Evolutionary conservation across 106 monocot genomes (phyloP).

Genomic region (Dactylorhiza incarnata): DNA sequence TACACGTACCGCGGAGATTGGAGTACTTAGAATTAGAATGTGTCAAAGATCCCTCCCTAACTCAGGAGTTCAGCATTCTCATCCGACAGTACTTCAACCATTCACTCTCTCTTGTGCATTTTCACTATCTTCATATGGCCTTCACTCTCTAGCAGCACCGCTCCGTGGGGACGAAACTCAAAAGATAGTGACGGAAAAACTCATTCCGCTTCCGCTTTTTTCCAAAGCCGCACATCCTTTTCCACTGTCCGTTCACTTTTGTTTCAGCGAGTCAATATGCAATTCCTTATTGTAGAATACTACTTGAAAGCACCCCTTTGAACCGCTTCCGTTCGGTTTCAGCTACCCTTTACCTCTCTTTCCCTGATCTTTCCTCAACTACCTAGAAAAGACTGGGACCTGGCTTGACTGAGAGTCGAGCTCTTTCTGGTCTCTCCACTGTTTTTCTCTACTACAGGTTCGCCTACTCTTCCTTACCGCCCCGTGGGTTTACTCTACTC

Average conservation of each 20-base stretch:
- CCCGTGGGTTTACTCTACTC: too few relatives aligned
- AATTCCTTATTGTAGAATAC: not conserved
- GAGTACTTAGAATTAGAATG: too few relatives aligned
- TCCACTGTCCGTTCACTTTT: not conserved
- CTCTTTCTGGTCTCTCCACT: too few relatives aligned
- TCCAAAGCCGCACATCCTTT: not conserved
- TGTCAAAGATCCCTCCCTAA: too few relatives aligned
- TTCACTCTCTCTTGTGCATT: not conserved
- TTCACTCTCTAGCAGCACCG: not conserved
- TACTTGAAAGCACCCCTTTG: not conserved
- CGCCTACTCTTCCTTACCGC: too few relatives aligned
- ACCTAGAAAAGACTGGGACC: too few relatives aligned
- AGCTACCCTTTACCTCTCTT: too few relatives aligned
- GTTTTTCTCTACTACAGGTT: too few relatives aligned
- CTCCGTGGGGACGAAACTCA: not conserved
- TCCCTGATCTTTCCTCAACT: too few relatives aligned
- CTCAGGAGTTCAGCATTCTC: not conserved
- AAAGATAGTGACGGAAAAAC: not conserved
- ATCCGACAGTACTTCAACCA: not conserved
- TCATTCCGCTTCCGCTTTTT: not conserved
- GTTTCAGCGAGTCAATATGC: not conserved
- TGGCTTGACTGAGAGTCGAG: too few relatives aligned
- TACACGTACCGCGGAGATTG: too few relatives aligned
- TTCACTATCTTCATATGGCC: not conserved
- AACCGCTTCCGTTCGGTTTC: too few relatives aligned